Evolutionary conservation across 129 eudicot genomes (phyloP), one percentile per base, ranked within the genome.

Genomic region (Flaveria robusta): DNA sequence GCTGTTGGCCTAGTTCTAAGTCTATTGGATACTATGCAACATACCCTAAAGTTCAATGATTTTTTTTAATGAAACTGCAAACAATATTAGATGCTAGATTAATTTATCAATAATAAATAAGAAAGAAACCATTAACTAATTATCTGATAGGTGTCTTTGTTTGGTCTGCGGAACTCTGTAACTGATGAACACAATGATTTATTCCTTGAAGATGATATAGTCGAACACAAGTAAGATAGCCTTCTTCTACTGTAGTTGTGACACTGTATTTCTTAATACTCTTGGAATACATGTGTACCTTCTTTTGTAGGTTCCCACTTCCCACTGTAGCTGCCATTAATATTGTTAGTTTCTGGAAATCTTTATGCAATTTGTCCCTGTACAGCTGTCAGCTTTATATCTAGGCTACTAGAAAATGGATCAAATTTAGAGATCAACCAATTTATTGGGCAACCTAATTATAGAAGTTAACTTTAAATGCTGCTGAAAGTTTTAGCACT

Each of bases 151-250:
- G 56, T 72, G 15, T 76, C 77, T n/a, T 54, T 69, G 71, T 74
- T 74, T 68, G 82, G 72, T 77, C 56, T 46, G 69, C 87, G 85
- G 73, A 41, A 65, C 45, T 67, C 66, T 43, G 74, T 68, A 45
- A 73, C 63, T 49, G 70, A 51, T 66, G 85, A 82, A 63, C 81
- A 72, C 60, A 22, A 62, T 74, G 72, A 76, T 64, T 85, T 85
- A 74, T 42, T 77, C 70, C 43, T 56, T 43, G 85, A 85, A 83
- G 85, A 84, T 80, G 89, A 80, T 77, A 77, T 50, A 27, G 71
- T 77, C 74, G 86, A 80, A 23, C 77, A 77, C 91, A 88, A 82
- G 93, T 90, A 90, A 84, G 89, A 65, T 77, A 49, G 42, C 47
- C 49, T 78, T 58, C 68, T 42, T 8, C 16, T 37, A 42, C 43